Evolutionary conservation across 495 filamentous ascomycete species (phyloP).

Genomic region (Venustampulla echinocandica): DNA sequence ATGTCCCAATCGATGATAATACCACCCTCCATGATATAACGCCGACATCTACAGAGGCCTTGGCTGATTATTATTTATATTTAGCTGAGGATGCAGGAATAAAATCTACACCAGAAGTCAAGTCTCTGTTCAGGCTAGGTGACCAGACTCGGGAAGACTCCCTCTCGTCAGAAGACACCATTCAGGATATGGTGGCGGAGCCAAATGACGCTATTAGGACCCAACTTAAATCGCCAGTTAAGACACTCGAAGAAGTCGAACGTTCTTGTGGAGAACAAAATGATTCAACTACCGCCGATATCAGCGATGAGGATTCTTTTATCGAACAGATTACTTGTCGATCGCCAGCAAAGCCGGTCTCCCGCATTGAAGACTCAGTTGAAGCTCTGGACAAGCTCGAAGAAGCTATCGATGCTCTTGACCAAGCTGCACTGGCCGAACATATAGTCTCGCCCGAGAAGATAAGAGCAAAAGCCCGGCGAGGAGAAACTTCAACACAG

Average conservation of each 20-base stretch:
- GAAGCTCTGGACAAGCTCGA: conserved; percentile 61
- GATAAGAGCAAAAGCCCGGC: background rate
- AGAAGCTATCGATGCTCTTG: conserved; percentile 33
- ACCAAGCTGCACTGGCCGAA: conserved; percentile 14
- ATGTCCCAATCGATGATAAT: background rate
- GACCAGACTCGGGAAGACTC: background rate
- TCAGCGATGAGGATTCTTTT: conserved; percentile 27
- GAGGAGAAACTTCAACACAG: background rate
- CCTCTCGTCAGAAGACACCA: background rate
- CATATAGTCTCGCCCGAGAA: conserved; percentile 28
- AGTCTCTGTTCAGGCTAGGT: background rate
- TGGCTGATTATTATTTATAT: conserved; percentile 12
- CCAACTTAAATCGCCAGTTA: conserved; percentile 7
- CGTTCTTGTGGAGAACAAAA: conserved; percentile 5
- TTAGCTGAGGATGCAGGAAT: conserved; percentile 18
- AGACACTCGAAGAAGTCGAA: conserved; percentile 22
- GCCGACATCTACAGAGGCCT: background rate
- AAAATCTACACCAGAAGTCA: conserved; percentile 1
- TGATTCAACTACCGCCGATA: background rate
- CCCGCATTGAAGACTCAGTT: conserved; percentile 60
- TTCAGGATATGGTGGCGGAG: background rate
- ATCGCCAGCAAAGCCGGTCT: conserved; percentile 34
- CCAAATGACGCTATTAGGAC: background rate
- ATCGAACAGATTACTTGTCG: conserved; percentile 30
- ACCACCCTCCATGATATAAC: too few relatives aligned